Evolutionary conservation across 176 grass and related monocot genomes (phyloP), one percentile per base, ranked within the genome.

Genomic region (Ampelocalamus luodianensis): DNA sequence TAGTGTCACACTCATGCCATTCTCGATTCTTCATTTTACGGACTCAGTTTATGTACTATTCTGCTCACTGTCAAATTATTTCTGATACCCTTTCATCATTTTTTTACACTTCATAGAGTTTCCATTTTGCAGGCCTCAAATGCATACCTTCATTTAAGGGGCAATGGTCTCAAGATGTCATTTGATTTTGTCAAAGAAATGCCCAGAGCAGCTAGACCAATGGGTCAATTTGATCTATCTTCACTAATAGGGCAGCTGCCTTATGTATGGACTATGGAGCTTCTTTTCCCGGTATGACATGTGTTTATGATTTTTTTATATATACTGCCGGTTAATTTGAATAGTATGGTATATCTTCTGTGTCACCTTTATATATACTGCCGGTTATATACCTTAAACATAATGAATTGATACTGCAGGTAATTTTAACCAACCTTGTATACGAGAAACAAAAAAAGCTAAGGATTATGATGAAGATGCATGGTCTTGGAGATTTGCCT

Each of bases 381-480:
- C n/a, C n/a, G n/a, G n/a, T n/a, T 83, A 13, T 44, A 83, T 49
- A 50, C 3, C 53, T 88, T 27, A 82, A 53, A 58, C 64, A 80
- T 15, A 68, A 20, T 79, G 37, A 71, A 32, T 74, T 72, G 37
- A 44, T 67, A 79, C 4, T 88, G 26, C 73, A 97, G 92, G 91
- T 97, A 84, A 88, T 97, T 48, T 87, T 97, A 48, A 87, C 58
- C 59, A 92, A 82, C 64, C 65, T 94, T 72, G 85, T 94, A 39
- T 92, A 94, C 2, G 90, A 97, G 76, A 97, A 88, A 82, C 92
- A 97, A 87, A 90, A 94, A 49, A 97, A 97, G 71, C 79, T 90
- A 86, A 90, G 89, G 70, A 90, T 87, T 58, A 92, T 97, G 87
- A 97, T 94, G 94, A 97, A 97, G 84, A 92, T 97, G 94, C 91